Evolutionary conservation across 2,329 filamentous ascomycete species (phyloP).

Genomic region (Diaporthe vexans): DNA sequence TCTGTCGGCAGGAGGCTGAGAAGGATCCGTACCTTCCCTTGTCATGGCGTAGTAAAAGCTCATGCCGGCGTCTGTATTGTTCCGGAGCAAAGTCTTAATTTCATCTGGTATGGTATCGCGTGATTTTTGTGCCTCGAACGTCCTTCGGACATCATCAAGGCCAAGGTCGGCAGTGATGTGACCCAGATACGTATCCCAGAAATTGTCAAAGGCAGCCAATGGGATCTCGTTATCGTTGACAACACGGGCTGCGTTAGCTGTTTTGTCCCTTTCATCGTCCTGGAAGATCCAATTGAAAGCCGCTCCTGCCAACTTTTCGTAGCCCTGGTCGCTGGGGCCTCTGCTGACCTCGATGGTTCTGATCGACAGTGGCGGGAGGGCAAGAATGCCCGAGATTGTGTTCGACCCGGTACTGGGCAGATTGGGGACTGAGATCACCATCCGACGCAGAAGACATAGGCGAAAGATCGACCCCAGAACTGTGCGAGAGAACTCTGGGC

Average conservation of each 20-base stretch:
- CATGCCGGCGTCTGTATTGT: conserved; percentile 20
- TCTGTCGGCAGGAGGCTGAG: not conserved
- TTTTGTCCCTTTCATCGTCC: not conserved
- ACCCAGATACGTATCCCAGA: not conserved
- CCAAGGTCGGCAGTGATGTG: not conserved
- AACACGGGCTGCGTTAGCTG: not conserved
- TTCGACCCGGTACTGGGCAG: not conserved
- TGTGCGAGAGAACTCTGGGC: not conserved
- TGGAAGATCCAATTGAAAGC: not conserved
- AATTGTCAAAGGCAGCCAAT: not conserved
- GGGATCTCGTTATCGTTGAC: conserved; percentile 3
- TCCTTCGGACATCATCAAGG: not conserved
- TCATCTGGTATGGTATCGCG: not conserved
- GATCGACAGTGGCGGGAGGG: not conserved
- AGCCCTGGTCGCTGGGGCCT: not conserved
- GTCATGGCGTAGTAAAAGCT: conserved; percentile 25
- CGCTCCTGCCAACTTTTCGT: not conserved
- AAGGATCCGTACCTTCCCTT: not conserved
- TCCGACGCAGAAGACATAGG: conserved; percentile 24
- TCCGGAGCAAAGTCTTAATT: not conserved
- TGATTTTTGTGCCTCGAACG: too few relatives aligned
- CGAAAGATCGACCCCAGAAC: conserved; percentile 8
- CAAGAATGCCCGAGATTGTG: not conserved
- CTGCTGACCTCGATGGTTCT: not conserved
- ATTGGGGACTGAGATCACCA: not conserved